These are phyloP conservation scores for Russula sp. DNA, from an alignment of 768 basidiomycete genomes.

Conservation along the genomic window DNA sequence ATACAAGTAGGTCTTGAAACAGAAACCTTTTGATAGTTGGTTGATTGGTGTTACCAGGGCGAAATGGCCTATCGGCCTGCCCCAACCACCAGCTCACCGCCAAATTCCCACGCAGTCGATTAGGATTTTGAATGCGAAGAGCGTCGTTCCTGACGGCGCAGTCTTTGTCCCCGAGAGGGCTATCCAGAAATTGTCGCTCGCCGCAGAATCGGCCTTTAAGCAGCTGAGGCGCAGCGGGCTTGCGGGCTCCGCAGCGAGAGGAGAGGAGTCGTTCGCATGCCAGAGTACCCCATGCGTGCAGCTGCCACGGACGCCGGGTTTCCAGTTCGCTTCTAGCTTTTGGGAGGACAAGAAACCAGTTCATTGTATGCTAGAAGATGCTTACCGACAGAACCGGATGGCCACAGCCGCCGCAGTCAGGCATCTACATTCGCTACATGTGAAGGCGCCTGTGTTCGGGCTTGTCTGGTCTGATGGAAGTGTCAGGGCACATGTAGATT, in stretches of 20 bases:
- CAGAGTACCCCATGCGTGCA: conserved; percentile 44
- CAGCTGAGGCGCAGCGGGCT: conserved; percentile 36
- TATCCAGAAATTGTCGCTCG: conserved; percentile 37
- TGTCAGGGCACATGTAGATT: conserved; percentile 50
- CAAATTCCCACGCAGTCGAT: conserved; percentile 27
- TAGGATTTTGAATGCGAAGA: conserved; percentile 40
- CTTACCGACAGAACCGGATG: conserved; percentile 53
- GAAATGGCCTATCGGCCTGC: conserved; percentile 42
- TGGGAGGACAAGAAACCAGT: conserved; percentile 57
- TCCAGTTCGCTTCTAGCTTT: conserved; percentile 48
- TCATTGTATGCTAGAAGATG: conserved; percentile 42
- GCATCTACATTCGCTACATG: conserved; percentile 41
- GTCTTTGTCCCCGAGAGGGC: conserved; percentile 37
- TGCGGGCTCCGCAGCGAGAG: conserved; percentile 32
- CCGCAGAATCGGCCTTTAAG: conserved; percentile 42
- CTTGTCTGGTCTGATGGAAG: conserved; percentile 46
- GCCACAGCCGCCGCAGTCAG: conserved; percentile 43
- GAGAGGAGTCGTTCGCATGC: conserved; percentile 42
- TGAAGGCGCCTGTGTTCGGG: conserved; percentile 44
- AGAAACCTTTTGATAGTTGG: conserved; percentile 8
- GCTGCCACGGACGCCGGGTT: conserved; percentile 39
- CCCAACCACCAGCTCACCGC: conserved; percentile 33
- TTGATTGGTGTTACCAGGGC: conserved; percentile 29
- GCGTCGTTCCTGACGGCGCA: conserved; percentile 43
- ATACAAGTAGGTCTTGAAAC: conserved; percentile 31